A percentile compares a stretch with the other conserved stretches of the same genome.
Evolutionary conservation across 2,329 filamentous ascomycete species (phyloP).

Genomic region (Calonectria ilicicola): DNA sequence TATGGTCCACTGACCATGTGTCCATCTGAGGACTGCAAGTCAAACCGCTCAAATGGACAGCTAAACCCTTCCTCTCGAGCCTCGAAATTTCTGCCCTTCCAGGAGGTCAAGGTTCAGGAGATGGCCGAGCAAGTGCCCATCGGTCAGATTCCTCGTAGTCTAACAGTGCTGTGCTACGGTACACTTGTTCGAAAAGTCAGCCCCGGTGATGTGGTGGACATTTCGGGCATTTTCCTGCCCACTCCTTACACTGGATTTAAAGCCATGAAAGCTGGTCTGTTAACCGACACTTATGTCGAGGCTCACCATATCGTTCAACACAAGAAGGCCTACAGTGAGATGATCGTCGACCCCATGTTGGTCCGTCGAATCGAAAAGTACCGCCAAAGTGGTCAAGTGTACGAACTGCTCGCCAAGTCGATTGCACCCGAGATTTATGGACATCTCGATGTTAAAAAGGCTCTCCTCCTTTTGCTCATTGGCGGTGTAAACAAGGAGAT

Average conservation of each 20-base stretch:
- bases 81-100: constrained; percentile 96
- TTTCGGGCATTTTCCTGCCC: constrained; percentile 94
- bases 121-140: constrained; percentile 99
- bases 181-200: constrained; percentile 87
- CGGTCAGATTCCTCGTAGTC: constrained; percentile 92
- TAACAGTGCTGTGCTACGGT: constrained; percentile 92
- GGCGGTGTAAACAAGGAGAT: constrained; percentile 97
- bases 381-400: constrained; percentile 88
- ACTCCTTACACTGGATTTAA: constrained; percentile 99
- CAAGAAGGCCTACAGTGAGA: constrained; percentile 97
- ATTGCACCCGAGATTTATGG: constrained; percentile 98
- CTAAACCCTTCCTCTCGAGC: constrained; percentile 94
- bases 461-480: constrained; percentile 92
- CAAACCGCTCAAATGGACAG: constrained; percentile 93
- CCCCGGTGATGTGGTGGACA: constrained; percentile 93
- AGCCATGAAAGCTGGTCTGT: constrained; percentile 93
- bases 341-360: constrained; percentile 83
- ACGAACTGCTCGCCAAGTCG: constrained; percentile 94
- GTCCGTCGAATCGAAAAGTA: constrained; percentile 88
- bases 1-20: constrained; percentile 90
- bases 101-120: constrained; percentile 98
- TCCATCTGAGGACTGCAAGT: constrained; percentile 88
- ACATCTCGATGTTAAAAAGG: constrained; percentile 97
- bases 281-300: constrained; percentile 97
- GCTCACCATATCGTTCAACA: constrained; percentile 94